Conservation (phyloP, 495 filamentous ascomycete species). For the Saxophila tyrrhenica region DNA sequence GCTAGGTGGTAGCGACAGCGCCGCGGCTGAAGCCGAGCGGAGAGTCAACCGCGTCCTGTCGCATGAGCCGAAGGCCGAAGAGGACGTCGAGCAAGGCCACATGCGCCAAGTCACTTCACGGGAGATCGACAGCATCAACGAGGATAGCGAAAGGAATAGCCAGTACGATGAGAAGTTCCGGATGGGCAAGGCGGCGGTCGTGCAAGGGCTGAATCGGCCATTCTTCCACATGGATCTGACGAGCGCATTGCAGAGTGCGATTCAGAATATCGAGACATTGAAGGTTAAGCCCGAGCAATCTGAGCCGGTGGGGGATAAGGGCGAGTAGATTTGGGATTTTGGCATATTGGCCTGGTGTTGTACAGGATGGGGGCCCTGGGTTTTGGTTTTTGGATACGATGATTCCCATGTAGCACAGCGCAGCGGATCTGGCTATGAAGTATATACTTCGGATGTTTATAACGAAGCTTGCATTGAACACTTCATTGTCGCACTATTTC, state of each 20-base stretch:
- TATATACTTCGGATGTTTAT: background rate
- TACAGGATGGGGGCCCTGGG: background rate
- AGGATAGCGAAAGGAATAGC: conserved; percentile 6
- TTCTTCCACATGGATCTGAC: conserved; percentile 94
- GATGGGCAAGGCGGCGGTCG: conserved; percentile 45
- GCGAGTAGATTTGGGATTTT: background rate
- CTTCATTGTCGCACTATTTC: background rate
- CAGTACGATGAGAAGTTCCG: conserved; percentile 38
- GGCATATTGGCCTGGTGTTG: background rate
- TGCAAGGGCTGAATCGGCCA: conserved; percentile 77
- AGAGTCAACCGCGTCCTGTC: conserved; percentile 39
- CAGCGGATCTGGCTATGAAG: background rate
- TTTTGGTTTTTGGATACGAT: background rate
- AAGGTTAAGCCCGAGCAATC: background rate
- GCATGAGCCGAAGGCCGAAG: conserved; percentile 19
- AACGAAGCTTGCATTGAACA: background rate
- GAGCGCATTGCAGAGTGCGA: conserved; percentile 78
- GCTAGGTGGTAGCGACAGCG: conserved; percentile 59
- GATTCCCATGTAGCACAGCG: background rate
- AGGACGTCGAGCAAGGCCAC: conserved; percentile 18
- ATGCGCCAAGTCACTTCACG: background rate
- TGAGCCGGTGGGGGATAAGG: background rate
- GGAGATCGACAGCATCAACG: conserved; percentile 21
- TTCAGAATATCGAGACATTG: conserved; percentile 58
- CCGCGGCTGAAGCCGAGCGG: conserved; percentile 49